phyloP scores from a whole-genome alignment of 1,284 basidiomycete species.

The Cutaneotrichosporon arboriforme region DNA sequence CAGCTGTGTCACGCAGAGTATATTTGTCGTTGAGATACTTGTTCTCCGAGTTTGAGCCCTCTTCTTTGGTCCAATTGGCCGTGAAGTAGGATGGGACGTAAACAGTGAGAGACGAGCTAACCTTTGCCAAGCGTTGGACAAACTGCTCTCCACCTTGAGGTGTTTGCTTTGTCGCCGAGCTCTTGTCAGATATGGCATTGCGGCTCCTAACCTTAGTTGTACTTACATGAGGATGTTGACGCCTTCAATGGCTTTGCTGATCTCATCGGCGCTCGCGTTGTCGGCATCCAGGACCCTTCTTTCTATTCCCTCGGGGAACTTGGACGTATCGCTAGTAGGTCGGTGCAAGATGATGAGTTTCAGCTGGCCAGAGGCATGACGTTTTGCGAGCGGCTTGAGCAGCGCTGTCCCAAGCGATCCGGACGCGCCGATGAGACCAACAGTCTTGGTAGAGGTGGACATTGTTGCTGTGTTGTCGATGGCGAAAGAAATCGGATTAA shows the following conservation, averaged over 20 bases:
- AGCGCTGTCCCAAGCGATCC: conserved; percentile 9
- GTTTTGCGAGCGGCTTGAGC: conserved; percentile 3
- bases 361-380: conserved; percentile 5
- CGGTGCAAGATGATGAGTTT: conserved; percentile 17
- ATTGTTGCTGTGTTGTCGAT: no score
- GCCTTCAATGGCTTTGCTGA: conserved; percentile 1
- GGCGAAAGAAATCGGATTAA: no score
- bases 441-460: not conserved
- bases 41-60: not conserved
- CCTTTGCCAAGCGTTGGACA: not conserved
- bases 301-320: conserved; percentile 8
- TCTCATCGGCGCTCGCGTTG: not conserved
- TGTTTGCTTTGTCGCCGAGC: conserved; percentile 5
- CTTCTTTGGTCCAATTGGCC: conserved; percentile 7
- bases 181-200: not conserved
- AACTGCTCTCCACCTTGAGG: not conserved
- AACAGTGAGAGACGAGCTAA: not conserved
- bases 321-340: conserved; percentile 3
- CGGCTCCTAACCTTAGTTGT: no score
- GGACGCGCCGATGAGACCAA: conserved; percentile 13
- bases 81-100: conserved; percentile 18
- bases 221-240: conserved; percentile 6
- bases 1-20: not conserved
- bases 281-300: conserved; percentile 11
- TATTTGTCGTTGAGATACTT: not conserved